phyloP scores from a whole-genome alignment of 495 filamentous ascomycete species.

The Thozetella sp. region DNA sequence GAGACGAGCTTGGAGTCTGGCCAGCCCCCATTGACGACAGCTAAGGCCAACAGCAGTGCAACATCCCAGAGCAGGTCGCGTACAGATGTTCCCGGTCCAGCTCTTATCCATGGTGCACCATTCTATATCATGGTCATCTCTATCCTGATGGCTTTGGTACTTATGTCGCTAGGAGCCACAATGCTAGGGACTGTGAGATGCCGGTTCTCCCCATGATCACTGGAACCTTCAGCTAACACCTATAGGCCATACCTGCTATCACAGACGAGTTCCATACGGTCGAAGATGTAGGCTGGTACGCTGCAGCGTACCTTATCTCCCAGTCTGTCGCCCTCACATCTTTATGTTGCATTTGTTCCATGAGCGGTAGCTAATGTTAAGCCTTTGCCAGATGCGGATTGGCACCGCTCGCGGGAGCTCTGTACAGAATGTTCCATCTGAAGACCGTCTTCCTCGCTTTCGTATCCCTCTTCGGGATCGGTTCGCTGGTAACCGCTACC shows the following conservation, averaged over 20 bases:
- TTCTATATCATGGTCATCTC: too few relatives aligned
- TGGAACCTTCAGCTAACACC: too few relatives aligned
- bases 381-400: conserved; percentile 7
- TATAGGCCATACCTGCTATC: conserved; percentile 40
- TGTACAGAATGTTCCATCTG: conserved; percentile 5
- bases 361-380: not conserved
- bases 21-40: too few relatives aligned
- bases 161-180: too few relatives aligned
- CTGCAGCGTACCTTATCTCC: conserved; percentile 21
- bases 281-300: conserved; percentile 44
- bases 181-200: too few relatives aligned
- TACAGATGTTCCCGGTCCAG: too few relatives aligned
- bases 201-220: too few relatives aligned
- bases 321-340: not conserved
- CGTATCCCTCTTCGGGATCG: conserved; percentile 34
- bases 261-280: conserved; percentile 35
- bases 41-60: too few relatives aligned
- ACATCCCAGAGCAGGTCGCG: too few relatives aligned
- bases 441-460: conserved; percentile 35
- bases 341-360: not conserved
- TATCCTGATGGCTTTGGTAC: too few relatives aligned
- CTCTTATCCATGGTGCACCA: too few relatives aligned
- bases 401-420: conserved; percentile 24
- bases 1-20: too few relatives aligned
- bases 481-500: conserved; percentile 50